Conservation (phyloP, 352 stramenopile species). For the Globisporangium abappressorium region DNA sequence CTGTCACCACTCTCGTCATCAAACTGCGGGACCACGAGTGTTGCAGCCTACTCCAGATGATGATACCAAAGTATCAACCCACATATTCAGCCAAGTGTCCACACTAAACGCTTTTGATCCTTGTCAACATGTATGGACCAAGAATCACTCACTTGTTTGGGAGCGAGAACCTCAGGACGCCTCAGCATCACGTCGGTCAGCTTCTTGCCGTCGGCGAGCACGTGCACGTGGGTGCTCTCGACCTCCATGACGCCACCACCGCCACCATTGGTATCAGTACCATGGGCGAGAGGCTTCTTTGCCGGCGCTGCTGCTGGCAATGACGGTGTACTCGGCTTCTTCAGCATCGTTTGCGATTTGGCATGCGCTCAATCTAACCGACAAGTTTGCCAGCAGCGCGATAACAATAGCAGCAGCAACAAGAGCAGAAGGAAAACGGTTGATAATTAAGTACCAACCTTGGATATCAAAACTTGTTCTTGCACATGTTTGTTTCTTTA, state of each 20-base stretch:
- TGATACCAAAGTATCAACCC: too few species aligned
- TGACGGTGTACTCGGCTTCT: slow-evolving; percentile 12
- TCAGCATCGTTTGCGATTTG: background rate
- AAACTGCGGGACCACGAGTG: slow-evolving; percentile 58
- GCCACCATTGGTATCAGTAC: background rate
- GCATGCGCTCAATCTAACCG: background rate
- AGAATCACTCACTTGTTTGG: slow-evolving; percentile 14
- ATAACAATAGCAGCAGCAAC: background rate
- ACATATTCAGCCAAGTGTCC: too few species aligned
- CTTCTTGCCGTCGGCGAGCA: slow-evolving; percentile 42
- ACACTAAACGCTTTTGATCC: too few species aligned
- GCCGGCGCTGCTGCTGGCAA: background rate
- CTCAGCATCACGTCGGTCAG: slow-evolving; percentile 56
- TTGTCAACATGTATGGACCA: background rate
- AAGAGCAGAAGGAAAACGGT: background rate
- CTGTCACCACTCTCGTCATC: slow-evolving; percentile 57
- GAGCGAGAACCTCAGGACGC: slow-evolving; percentile 5
- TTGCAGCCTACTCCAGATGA: slow-evolving; percentile 21
- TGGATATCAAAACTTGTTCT: background rate
- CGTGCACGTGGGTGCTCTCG: slow-evolving; percentile 41
- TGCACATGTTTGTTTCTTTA: background rate
- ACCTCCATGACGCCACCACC: slow-evolving; percentile 35
- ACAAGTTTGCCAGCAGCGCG: background rate
- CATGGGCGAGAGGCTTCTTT: background rate
- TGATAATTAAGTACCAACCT: background rate